These are phyloP conservation scores for Diospyros kaki DNA, from an alignment of 148 eudicot genomes.

Conservation along the genomic window DNA sequence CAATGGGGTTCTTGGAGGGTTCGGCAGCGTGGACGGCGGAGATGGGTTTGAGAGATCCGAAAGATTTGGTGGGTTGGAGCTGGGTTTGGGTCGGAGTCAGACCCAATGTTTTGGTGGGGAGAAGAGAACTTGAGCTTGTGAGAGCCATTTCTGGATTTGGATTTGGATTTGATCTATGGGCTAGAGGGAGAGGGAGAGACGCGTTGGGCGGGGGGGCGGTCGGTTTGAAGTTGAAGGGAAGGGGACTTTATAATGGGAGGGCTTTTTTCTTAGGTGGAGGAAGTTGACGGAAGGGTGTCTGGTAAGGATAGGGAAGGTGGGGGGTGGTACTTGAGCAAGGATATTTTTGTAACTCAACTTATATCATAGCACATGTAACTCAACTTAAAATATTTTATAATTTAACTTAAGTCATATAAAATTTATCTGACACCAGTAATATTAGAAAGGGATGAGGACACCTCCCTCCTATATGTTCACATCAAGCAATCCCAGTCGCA, in stretches of 20 bases:
- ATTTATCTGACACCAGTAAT: too few species aligned
- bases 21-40: conserved; percentile 45
- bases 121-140: conserved; percentile 29
- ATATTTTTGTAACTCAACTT: too few species aligned
- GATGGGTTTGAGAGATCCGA: conserved; percentile 29
- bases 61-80: conserved; percentile 8
- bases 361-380: too few species aligned
- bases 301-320: too few species aligned
- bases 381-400: too few species aligned
- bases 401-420: too few species aligned
- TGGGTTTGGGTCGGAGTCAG: conserved; percentile 4
- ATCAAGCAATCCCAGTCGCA: too few species aligned
- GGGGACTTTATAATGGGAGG: conserved; percentile 12
- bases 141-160: conserved; percentile 35
- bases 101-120: conserved; percentile 19
- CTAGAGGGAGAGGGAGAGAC: conserved; percentile 12
- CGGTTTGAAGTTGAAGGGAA: background rate
- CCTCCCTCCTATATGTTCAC: too few species aligned
- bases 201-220: conserved; percentile 6
- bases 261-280: too few species aligned
- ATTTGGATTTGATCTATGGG: conserved; percentile 14
- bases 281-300: too few species aligned
- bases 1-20: conserved; percentile 29
- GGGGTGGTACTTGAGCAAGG: too few species aligned
- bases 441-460: too few species aligned